Percentiles rank a stretch among this genome's conserved stretches.
Conservation (phyloP, 805 yeast species). For the Starmerella tilneyi region DNA sequence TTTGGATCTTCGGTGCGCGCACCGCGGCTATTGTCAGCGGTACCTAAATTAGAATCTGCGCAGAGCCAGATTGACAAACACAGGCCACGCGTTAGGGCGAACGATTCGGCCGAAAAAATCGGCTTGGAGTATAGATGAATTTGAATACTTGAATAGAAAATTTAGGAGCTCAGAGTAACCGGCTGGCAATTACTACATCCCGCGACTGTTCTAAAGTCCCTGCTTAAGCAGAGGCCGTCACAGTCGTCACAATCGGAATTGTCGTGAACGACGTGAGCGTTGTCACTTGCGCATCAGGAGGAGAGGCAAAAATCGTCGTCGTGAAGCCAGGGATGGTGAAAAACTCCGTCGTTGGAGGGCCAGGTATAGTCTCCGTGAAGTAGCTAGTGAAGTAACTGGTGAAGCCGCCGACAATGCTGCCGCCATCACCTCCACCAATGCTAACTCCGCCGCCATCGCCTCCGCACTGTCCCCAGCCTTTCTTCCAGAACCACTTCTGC, state of each 20-base stretch:
- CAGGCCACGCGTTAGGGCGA: too few relatives aligned
- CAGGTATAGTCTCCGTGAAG: neutral
- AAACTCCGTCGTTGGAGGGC: neutral
- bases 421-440: neutral
- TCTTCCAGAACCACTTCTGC: constrained; percentile 4
- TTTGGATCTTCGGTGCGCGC: too few relatives aligned
- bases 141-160: too few relatives aligned
- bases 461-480: neutral
- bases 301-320: neutral
- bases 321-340: neutral
- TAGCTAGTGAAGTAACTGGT: neutral
- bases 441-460: neutral
- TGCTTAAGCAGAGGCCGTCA: neutral
- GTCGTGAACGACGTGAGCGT: neutral
- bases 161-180: neutral
- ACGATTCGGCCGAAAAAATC: too few relatives aligned
- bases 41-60: too few relatives aligned
- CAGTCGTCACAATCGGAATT: neutral
- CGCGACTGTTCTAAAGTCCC: too few relatives aligned
- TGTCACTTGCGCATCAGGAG: neutral
- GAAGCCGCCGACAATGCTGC: neutral
- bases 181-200: too few relatives aligned
- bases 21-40: too few relatives aligned
- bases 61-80: too few relatives aligned
- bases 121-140: too few relatives aligned